Evolutionary conservation across 2,329 filamentous ascomycete genomes (phyloP).

Genomic region (Arachnomyces sp.): DNA sequence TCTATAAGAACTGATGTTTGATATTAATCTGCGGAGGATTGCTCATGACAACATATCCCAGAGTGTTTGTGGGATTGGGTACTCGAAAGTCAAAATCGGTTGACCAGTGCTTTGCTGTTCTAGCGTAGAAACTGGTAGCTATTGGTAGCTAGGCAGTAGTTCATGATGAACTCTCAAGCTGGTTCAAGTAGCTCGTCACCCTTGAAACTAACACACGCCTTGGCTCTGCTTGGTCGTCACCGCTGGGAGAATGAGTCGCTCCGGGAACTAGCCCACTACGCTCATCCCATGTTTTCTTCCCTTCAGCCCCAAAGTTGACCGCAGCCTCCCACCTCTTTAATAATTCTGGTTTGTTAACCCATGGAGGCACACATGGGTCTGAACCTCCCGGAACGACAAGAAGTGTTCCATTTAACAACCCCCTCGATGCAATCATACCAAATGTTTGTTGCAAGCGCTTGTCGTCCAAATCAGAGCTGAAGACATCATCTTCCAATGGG

Average conservation of each 20-base stretch:
- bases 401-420: constrained; percentile 31
- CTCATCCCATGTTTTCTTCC: constrained; percentile 39
- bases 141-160: background rate
- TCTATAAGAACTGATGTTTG: too few relatives aligned
- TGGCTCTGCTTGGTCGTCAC: constrained; percentile 41
- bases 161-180: constrained; percentile 14
- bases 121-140: background rate
- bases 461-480: constrained; percentile 67
- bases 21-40: too few relatives aligned
- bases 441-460: constrained; percentile 57
- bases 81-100: too few relatives aligned
- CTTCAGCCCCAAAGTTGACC: constrained; percentile 25
- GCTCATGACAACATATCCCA: too few relatives aligned
- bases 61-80: too few relatives aligned
- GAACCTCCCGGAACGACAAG: constrained; percentile 40
- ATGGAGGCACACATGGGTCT: constrained; percentile 39
- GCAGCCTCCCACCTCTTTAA: constrained; percentile 37
- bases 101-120: too few relatives aligned
- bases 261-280: constrained; percentile 42
- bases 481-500: constrained; percentile 75
- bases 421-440: constrained; percentile 39
- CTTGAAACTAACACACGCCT: constrained; percentile 25
- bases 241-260: constrained; percentile 44
- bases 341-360: constrained; percentile 38
- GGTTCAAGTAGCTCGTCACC: constrained; percentile 26